Evolutionary conservation across 2,329 filamentous ascomycete species (phyloP).

Genomic region (Penicillium sp.): DNA sequence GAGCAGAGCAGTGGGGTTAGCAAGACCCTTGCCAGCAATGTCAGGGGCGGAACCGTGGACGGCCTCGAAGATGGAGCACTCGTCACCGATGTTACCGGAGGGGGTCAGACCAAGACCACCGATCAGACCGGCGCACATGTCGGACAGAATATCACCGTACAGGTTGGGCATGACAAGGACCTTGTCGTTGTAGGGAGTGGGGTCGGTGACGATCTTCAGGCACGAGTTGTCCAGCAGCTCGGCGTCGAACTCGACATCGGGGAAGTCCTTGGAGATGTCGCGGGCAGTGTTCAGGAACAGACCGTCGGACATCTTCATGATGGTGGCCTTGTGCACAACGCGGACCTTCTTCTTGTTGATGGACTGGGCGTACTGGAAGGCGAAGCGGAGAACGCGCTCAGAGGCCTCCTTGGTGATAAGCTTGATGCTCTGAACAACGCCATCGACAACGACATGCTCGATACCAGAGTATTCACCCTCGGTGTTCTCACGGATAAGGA

Average conservation of each 20-base stretch:
- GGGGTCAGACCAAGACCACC: conserved; percentile 96
- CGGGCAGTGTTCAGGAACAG: conserved; percentile 89
- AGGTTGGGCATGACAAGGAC: conserved; percentile 97
- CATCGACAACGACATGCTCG: conserved; percentile 96
- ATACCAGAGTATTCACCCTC: conserved; percentile 99
- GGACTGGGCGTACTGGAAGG: conserved; percentile 95
- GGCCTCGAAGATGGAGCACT: conserved; percentile 99
- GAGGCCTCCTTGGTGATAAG: conserved; percentile 94
- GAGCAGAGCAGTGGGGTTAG: conserved; percentile 95
- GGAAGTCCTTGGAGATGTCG: conserved; percentile 92
- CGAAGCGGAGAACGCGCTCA: conserved; percentile 93
- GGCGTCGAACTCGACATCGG: conserved; percentile 91
- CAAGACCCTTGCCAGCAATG: conserved; percentile 92
- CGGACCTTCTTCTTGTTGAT: conserved; percentile 96
- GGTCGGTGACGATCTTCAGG: conserved; percentile 97
- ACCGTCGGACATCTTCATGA: conserved; percentile 99
- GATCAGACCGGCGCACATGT: conserved; percentile 98
- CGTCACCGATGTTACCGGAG: conserved; percentile 97
- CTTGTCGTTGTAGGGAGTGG: conserved; percentile 97
- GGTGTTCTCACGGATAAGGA: conserved; percentile 98
- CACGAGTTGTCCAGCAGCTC: conserved; percentile 99
- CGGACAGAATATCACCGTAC: conserved; percentile 98
- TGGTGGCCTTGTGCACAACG: conserved; percentile 98
- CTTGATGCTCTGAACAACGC: conserved; percentile 99
- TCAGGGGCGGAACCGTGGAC: conserved; percentile 97